Base-by-base conservation (phyloP, 306 rosid species). In the Sphenostylis stenocarpa region DNA sequence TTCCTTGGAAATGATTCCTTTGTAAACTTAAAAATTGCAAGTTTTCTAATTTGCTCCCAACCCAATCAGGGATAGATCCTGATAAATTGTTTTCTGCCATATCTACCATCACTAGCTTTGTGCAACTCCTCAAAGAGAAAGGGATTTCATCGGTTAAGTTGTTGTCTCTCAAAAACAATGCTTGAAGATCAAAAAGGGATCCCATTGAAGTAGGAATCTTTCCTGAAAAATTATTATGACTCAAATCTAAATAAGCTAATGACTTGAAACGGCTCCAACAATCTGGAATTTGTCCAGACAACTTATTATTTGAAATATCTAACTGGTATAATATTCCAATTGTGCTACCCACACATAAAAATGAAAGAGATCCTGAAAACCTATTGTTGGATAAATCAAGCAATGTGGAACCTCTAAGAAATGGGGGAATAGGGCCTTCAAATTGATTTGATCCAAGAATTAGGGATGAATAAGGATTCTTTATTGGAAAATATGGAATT, bases 381-480 rank as follows among this genome's bases (percentile, higher is more conserved):
- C 26, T 79, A 19, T 78, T 78, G 0, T 3, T 1, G 1, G 83
- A 63, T 1, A 72, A 0, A 48, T 78, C 65, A 23, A 78, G 56
- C 1, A 0, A 0, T 1, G 0, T 0, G 0, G n/a, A 71, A 19
- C 5, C 14, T 2, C 12, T 19, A 0, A 79, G 2, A 79, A 72
- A 79, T 62, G 7, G 1, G 13, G 83, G 78, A 72, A 79, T 39
- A 26, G 61, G 10, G 1, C 83, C 39, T 29, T 60, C 23, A 15
- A 29, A 60, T 29, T 60, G 41, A 29, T 60, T 60, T 16, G 66
- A 29, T 28, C 5, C 43, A 26, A 26, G 41, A 7, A 0, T 0
- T 5, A 58, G 20, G 13, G 0, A 58, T 15, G 0, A 0, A 14
- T 0, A 0, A 44, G 4, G 0, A 23, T 17, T 49, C 20, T 1